phyloP scores from a whole-genome alignment of 2,329 filamentous ascomycete species.

The Sordariomycetes sp. region DNA sequence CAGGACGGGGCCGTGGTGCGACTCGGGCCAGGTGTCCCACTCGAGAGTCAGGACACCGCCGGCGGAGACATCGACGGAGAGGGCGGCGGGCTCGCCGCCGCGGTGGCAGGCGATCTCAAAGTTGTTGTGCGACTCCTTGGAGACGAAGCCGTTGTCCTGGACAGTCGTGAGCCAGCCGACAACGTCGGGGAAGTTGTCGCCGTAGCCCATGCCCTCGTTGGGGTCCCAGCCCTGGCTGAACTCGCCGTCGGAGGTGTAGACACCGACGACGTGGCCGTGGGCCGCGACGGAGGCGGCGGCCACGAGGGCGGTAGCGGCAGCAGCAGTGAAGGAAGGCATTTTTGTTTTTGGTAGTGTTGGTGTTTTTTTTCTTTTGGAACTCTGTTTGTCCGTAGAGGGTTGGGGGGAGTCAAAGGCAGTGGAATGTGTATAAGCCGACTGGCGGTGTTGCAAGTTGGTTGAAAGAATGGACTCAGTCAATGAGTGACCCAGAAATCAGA shows the following conservation, averaged over 20 bases:
- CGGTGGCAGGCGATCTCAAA: slow-evolving; percentile 34
- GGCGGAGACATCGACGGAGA: slow-evolving; percentile 36
- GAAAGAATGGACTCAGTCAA: slow-evolving; percentile 2
- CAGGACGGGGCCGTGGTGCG: slow-evolving; percentile 49
- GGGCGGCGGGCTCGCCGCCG: slow-evolving; percentile 22
- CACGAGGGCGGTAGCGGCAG: background rate
- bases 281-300: slow-evolving; percentile 1
- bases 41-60: slow-evolving; percentile 44
- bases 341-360: background rate
- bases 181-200: slow-evolving; percentile 10
- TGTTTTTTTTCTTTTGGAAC: background rate
- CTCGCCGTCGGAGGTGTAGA: slow-evolving; percentile 10
- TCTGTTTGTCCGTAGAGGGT: background rate
- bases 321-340: slow-evolving; percentile 11
- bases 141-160: slow-evolving; percentile 28
- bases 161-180: slow-evolving; percentile 19
- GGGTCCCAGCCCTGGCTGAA: slow-evolving; percentile 14
- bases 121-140: slow-evolving; percentile 21
- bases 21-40: slow-evolving; percentile 52
- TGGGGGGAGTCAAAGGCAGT: background rate
- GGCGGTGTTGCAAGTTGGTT: background rate
- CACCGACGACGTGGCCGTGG: slow-evolving; percentile 30
- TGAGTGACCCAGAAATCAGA: background rate
- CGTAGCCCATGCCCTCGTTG: slow-evolving; percentile 11
- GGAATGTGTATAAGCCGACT: slow-evolving; percentile 3